Evolutionary conservation across 78 protist genomes (phyloP), one percentile per base, ranked within the genome.

Genomic region (Abeoforma whisleri): DNA sequence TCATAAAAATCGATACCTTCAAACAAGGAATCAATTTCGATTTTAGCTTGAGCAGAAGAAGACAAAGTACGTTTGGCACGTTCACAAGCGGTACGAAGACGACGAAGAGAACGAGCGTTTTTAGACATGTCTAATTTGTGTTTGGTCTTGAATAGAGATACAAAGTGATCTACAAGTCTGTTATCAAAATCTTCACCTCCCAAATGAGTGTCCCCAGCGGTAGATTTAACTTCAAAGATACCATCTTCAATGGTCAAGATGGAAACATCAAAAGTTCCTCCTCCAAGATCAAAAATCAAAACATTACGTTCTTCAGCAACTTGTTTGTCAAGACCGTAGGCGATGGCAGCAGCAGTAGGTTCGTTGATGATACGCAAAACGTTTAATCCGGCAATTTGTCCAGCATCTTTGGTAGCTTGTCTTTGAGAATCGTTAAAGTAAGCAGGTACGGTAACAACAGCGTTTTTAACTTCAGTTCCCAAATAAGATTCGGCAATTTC

Each of bases 341-440:
- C 99, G 48, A 97, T 87, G 25, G 99, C 98, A 72, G 98, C 98
- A 62, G 99, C 99, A 2, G 99, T 97, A 79, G 99, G 98, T 89
- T 97, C 98, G 93, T 95, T 97, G 90, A 97, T 91, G 73, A 96
- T 94, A 71, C 97, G 96, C 62, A 94, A 86, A 39, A 94, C 94
- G 12, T 92, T 69, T 16, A 94, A 77, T 16, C 97, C 97, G 8
- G 96, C 90, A 35, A 93, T 93, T 68, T 95, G 85, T 23, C 98
- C 99, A 35, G 99, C 98, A 57, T 96, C 97, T 89, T 94, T 95
- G 87, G 99, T 97, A 31, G 99, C 97, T 69, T 76, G 95, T 57
- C 98, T 87, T 90, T 97, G 99, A 31, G 95, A 16, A 85, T 95
- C 99, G 81, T 95, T 96, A 91, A 97, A 97, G 82, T 97, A 95